Conservation (phyloP, 2,329 filamentous ascomycete genomes). For the Colletotrichum neosansevieriae region DNA sequence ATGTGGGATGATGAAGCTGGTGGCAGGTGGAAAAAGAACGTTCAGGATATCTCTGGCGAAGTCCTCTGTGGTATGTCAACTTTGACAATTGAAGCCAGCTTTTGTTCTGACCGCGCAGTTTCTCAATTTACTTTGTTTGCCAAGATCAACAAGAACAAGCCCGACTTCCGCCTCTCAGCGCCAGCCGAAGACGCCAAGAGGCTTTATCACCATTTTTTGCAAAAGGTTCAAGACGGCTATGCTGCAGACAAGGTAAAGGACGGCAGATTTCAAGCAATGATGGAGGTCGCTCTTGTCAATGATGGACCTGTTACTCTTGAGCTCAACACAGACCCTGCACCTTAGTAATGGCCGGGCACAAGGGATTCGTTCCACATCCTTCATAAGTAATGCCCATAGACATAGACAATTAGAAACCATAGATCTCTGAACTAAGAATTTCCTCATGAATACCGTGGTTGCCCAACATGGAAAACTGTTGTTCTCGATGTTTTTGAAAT, state of each 20-base stretch:
- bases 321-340: slow-evolving; percentile 24
- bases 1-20: slow-evolving; percentile 89
- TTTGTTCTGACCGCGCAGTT: slow-evolving; percentile 64
- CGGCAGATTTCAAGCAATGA: slow-evolving; percentile 98
- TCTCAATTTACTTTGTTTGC: slow-evolving; percentile 97
- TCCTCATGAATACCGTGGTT: background rate
- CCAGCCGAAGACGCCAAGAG: slow-evolving; percentile 81
- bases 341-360: background rate
- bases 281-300: slow-evolving; percentile 94
- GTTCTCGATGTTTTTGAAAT: background rate
- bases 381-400: slow-evolving; percentile 1
- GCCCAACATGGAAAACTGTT: background rate
- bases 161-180: slow-evolving; percentile 92
- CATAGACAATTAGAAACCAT: background rate
- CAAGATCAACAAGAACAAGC: slow-evolving; percentile 94
- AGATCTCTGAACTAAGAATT: too few relatives aligned
- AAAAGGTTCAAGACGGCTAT: slow-evolving; percentile 80
- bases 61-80: slow-evolving; percentile 85
- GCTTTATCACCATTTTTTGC: slow-evolving; percentile 87
- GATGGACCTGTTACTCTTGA: slow-evolving; percentile 68
- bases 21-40: slow-evolving; percentile 87
- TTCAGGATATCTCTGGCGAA: slow-evolving; percentile 90
- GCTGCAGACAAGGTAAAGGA: slow-evolving; percentile 83
- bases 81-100: background rate
- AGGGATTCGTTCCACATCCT: background rate